Percentiles rank a stretch among this genome's conserved stretches.
Evolutionary conservation across 257 asterid species (phyloP).

Genomic region (Apocynum venetum): DNA sequence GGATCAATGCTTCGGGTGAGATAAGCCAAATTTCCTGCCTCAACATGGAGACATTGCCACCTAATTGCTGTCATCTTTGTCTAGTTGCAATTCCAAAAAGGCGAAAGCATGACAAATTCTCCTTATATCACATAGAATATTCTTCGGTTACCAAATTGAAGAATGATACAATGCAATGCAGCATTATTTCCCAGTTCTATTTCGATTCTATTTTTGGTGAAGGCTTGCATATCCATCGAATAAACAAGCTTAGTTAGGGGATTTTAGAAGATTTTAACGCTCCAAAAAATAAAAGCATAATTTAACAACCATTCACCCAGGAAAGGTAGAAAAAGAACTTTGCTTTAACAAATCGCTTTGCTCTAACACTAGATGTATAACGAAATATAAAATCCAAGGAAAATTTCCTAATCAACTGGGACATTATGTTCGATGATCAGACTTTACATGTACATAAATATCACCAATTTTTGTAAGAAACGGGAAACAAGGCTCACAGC

Average conservation of each 20-base stretch:
- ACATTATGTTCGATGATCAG: background rate
- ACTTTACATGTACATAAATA: background rate
- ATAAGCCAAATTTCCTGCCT: too few relatives aligned
- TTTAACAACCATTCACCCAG: background rate
- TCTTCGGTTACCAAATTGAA: too few relatives aligned
- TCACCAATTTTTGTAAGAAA: background rate
- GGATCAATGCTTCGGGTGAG: too few relatives aligned
- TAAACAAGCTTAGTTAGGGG: background rate
- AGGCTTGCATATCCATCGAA: background rate
- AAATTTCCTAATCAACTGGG: background rate
- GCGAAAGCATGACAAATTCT: too few relatives aligned
- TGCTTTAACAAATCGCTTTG: background rate
- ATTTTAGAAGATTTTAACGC: background rate
- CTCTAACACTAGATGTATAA: background rate
- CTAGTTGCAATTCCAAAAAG: too few relatives aligned
- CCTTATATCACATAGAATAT: too few relatives aligned
- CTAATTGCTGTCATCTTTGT: too few relatives aligned
- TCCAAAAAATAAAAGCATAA: background rate
- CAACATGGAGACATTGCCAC: too few relatives aligned
- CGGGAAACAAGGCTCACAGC: background rate
- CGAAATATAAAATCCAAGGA: background rate
- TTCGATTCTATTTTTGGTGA: background rate
- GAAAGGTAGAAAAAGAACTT: background rate
- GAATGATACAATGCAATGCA: background rate
- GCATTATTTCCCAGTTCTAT: background rate